These are phyloP conservation scores for Diutina ranongensis DNA, from an alignment of 1,139 yeast species.

Conservation along the genomic window DNA sequence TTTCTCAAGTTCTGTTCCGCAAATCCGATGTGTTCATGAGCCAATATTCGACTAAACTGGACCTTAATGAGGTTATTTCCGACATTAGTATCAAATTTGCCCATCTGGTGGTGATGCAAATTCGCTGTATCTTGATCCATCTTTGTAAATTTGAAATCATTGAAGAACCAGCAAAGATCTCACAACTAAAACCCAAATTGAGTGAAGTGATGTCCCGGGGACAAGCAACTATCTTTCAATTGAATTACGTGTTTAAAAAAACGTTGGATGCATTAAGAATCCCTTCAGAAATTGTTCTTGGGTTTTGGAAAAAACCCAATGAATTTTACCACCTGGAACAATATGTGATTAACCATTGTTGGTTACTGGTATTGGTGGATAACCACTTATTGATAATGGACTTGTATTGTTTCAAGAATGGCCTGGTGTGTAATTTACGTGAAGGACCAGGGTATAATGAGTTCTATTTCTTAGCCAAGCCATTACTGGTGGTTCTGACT, in stretches of 20 bases:
- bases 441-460: slow-evolving; percentile 22
- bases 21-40: slow-evolving; percentile 25
- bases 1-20: slow-evolving; percentile 10
- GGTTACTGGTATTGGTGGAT: slow-evolving; percentile 72
- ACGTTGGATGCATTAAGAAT: slow-evolving; percentile 63
- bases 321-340: slow-evolving; percentile 40
- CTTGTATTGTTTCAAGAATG: slow-evolving; percentile 25
- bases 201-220: slow-evolving; percentile 25
- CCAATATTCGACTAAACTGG: slow-evolving; percentile 19
- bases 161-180: slow-evolving; percentile 26
- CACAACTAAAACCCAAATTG: slow-evolving; percentile 31
- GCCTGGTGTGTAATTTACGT: slow-evolving; percentile 25
- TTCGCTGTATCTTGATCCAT: slow-evolving; percentile 29
- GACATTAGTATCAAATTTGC: slow-evolving; percentile 33
- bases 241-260: slow-evolving; percentile 65
- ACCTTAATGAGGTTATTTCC: slow-evolving; percentile 34
- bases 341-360: slow-evolving; percentile 68
- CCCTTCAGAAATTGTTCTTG: slow-evolving; percentile 66
- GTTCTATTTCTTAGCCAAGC: slow-evolving; percentile 70
- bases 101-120: slow-evolving; percentile 22
- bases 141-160: slow-evolving; percentile 28
- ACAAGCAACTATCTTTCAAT: slow-evolving; percentile 52
- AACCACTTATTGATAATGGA: slow-evolving; percentile 68
- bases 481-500: slow-evolving; percentile 64
- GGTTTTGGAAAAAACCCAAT: slow-evolving; percentile 74